phyloP scores from a whole-genome alignment of 1,139 yeast genomes.

The Scheffersomyces titani region DNA sequence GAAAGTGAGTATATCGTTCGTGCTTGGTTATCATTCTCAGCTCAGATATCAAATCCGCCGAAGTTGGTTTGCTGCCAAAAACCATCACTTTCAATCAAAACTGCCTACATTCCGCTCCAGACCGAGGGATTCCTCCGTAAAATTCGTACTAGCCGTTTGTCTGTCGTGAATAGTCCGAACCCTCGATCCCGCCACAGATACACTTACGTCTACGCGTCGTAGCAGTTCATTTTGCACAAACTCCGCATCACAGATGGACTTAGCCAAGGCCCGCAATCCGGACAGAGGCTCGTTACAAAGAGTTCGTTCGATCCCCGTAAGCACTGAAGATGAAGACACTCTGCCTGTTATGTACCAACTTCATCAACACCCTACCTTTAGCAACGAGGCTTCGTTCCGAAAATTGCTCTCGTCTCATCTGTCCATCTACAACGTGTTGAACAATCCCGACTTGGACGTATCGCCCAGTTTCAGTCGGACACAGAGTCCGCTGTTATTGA shows the following conservation, averaged over 20 bases:
- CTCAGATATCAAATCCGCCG: background rate
- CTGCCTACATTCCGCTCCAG: background rate
- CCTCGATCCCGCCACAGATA: background rate
- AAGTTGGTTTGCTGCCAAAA: background rate
- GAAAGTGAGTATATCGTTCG: background rate
- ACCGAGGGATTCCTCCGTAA: background rate
- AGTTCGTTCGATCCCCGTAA: background rate
- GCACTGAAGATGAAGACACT: background rate
- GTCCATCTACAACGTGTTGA: constrained; percentile 41
- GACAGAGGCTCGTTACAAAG: background rate
- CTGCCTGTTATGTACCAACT: background rate
- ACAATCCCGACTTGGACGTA: constrained; percentile 44
- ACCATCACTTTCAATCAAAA: background rate
- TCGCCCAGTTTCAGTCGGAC: constrained; percentile 10
- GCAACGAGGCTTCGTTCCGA: constrained; percentile 8
- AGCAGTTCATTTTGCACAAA: background rate
- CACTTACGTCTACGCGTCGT: background rate
- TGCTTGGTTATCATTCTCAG: background rate
- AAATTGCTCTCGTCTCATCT: constrained; percentile 37
- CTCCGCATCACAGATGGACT: background rate
- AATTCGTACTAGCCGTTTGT: background rate
- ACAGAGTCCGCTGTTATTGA: constrained; percentile 5
- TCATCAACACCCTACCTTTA: background rate
- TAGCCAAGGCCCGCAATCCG: background rate
- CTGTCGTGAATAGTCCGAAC: background rate